Evolutionary conservation across 2,329 filamentous ascomycete species (phyloP).

Genomic region (Ceratocystis cacaofunesta): DNA sequence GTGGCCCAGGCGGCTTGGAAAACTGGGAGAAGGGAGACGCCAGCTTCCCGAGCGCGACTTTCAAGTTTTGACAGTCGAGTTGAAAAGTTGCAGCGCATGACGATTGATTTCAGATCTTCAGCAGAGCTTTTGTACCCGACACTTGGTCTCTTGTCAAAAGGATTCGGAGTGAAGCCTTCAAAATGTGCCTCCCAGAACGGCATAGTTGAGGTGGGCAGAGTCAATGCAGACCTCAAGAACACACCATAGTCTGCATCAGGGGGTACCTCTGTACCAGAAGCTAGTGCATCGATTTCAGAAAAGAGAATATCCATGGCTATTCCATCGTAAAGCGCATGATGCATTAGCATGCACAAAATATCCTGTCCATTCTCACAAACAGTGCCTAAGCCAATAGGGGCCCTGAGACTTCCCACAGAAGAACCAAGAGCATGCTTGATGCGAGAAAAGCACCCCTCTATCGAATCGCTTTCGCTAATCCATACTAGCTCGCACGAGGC

Average conservation of each 20-base stretch:
- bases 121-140: constrained; percentile 14
- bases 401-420: constrained; percentile 31
- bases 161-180: constrained; percentile 35
- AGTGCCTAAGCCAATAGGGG: constrained; percentile 32
- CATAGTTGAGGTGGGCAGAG: constrained; percentile 34
- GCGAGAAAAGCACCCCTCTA: constrained; percentile 27
- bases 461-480: constrained; percentile 23
- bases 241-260: constrained; percentile 40
- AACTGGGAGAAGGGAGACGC: constrained; percentile 48
- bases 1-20: constrained; percentile 61
- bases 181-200: constrained; percentile 48
- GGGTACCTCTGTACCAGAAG: constrained; percentile 33
- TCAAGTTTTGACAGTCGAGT: not conserved
- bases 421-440: constrained; percentile 29
- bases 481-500: constrained; percentile 29
- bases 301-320: constrained; percentile 58
- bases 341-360: constrained; percentile 40
- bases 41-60: constrained; percentile 19
- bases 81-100: not conserved
- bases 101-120: not conserved
- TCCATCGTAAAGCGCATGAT: constrained; percentile 81
- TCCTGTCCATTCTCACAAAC: constrained; percentile 23
- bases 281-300: constrained; percentile 50
- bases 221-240: constrained; percentile 48
- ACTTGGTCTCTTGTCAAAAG: constrained; percentile 10